Evolutionary conservation across 2,329 filamentous ascomycete genomes (phyloP).

Genomic region (Sporothrix phasma): DNA sequence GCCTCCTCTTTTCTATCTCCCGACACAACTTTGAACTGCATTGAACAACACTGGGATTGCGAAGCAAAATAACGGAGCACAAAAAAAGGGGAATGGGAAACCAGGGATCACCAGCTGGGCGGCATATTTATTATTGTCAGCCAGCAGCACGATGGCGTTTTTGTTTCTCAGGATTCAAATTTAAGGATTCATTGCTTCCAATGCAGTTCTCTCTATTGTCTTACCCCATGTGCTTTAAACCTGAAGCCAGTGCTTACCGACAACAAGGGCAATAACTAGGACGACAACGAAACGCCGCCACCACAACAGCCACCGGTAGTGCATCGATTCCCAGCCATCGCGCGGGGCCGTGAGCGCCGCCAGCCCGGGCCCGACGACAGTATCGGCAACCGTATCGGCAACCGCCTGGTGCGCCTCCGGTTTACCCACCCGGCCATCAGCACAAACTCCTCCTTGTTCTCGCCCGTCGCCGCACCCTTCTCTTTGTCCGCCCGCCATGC

Average conservation of each 20-base stretch:
- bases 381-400: slow-evolving; percentile 23
- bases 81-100: background rate
- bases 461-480: slow-evolving; percentile 17
- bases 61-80: background rate
- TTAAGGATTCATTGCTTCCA: background rate
- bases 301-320: slow-evolving; percentile 27
- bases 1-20: background rate
- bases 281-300: background rate
- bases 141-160: background rate
- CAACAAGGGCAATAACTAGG: background rate
- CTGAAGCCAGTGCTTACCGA: background rate
- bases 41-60: background rate
- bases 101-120: background rate
- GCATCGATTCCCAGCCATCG: slow-evolving; percentile 23
- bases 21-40: too few relatives aligned
- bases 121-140: background rate
- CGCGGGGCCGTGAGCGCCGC: slow-evolving; percentile 15
- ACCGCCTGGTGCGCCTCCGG: slow-evolving; percentile 28
- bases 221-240: background rate
- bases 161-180: background rate
- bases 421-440: slow-evolving; percentile 32
- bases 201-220: background rate
- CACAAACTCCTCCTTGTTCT: slow-evolving; percentile 29
- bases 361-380: slow-evolving; percentile 21
- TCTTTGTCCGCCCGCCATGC: slow-evolving; percentile 36